Base-by-base conservation (phyloP, 129 eudicot genomes). In the Heracleum sosnowskyi region DNA sequence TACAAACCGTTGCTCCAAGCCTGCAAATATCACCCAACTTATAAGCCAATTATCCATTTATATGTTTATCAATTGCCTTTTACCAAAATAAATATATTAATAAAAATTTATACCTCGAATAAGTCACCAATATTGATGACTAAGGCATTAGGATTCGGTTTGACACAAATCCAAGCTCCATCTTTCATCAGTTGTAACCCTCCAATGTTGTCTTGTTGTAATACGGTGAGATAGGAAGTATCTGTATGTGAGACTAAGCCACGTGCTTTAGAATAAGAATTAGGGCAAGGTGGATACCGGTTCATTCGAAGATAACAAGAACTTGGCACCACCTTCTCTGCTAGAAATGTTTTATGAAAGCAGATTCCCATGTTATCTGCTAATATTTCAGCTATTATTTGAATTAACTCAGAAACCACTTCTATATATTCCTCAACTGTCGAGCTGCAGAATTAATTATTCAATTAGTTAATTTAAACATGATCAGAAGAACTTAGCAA, bases 1-100 rank as follows among this genome's bases (percentile, higher is more conserved):
- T 94, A 91, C n/a, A 86, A 84, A 41, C 83, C 87, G 44, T 94
- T 90, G 83, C 98, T 94, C 98, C 98, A 94, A 12, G 93, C 98
- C 98, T 93, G 80, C 76, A 72, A 24, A n/a, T n/a, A n/a, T n/a
- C n/a, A n/a, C n/a, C n/a, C n/a, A n/a, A n/a, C n/a, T n/a, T n/a
- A n/a, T n/a, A n/a, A n/a, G n/a, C n/a, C n/a, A n/a, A n/a, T n/a
- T n/a, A n/a, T n/a, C n/a, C n/a, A n/a, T n/a, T n/a, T n/a, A n/a
- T n/a, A n/a, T n/a, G n/a, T n/a, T n/a, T n/a, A n/a, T n/a, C n/a
- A n/a, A n/a, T n/a, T n/a, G n/a, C n/a, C n/a, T n/a, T n/a, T n/a
- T n/a, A n/a, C n/a, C n/a, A n/a, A n/a, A n/a, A n/a, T n/a, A n/a
- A n/a, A n/a, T n/a, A n/a, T n/a, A n/a, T n/a, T n/a, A n/a, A n/a